Evolutionary conservation across 768 basidiomycete species (phyloP), one percentile per base, ranked within the genome.

Genomic region (Hericium erinaceus): DNA sequence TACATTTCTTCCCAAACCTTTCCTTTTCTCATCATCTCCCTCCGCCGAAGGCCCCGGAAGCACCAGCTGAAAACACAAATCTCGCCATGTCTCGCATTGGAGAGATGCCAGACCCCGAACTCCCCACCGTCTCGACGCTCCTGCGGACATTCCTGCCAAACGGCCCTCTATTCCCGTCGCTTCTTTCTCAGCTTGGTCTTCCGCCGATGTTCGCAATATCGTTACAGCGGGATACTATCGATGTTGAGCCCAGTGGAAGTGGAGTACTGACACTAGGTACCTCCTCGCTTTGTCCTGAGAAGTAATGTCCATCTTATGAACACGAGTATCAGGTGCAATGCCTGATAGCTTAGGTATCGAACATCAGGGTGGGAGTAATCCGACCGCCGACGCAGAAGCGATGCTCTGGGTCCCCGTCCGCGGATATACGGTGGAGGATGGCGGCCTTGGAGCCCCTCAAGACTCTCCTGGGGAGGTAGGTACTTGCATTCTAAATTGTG

Each of bases 371-470:
- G 33, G 33, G 2, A 2, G 9, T 33, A 33, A 9, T 89, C 7
- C 88, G 87, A 3, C 58, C 64, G 0, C 76, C 75, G 1, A 73
- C 87, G 2, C 60, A 68, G 73, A 76, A 9, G 74, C 74, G 22
- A 61, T 90, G 60, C 85, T 83, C 0, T 91, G 87, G 88, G 81
- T 79, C 0, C 75, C 78, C 2, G 72, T 92, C 9, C 77, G 86
- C 2, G 60, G 65, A 4, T 92, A 91, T 66, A 70, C 76, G 0
- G 61, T 65, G 1, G 64, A 61, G 3, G 69, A 85, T 57, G 82
- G 80, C 9, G 87, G 84, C 0, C 64, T 89, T 28, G 71, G 74
- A 0, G 73, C 81, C 0, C 82, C 85, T 1, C 62, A 74, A 4
- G 78, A 81, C 62, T 77, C 81, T 4, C 81, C 83, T 11, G 68